Conservation (phyloP, 768 basidiomycete genomes). For the Suillus weaverae region DNA sequence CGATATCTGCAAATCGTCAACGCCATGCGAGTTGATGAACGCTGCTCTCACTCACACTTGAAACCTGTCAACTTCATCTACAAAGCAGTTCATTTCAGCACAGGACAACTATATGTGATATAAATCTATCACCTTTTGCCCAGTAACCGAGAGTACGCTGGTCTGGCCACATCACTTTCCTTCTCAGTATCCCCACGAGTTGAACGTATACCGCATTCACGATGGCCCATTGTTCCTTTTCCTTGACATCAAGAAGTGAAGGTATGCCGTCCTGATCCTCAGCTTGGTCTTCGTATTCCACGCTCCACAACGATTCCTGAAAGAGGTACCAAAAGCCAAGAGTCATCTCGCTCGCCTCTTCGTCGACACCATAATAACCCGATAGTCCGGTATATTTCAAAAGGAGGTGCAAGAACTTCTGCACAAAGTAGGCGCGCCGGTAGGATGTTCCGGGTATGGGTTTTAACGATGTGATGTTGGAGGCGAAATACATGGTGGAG, state of each 20-base stretch:
- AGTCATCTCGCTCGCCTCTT: slow-evolving; percentile 86
- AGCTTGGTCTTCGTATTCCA: slow-evolving; percentile 49
- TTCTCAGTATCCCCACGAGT: slow-evolving; percentile 65
- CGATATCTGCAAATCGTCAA: slow-evolving; percentile 57
- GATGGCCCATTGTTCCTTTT: slow-evolving; percentile 46
- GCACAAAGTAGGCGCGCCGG: slow-evolving; percentile 54
- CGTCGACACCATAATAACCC: slow-evolving; percentile 79
- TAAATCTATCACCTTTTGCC: slow-evolving; percentile 60
- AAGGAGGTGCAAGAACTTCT: slow-evolving; percentile 69
- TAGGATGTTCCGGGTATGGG: slow-evolving; percentile 37
- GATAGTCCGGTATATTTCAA: slow-evolving; percentile 74
- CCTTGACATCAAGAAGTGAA: slow-evolving; percentile 20
- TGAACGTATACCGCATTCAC: slow-evolving; percentile 80
- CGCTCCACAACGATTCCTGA: slow-evolving; percentile 82
- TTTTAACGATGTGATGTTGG: slow-evolving; percentile 55
- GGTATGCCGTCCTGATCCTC: slow-evolving; percentile 25
- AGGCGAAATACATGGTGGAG: slow-evolving; percentile 74
- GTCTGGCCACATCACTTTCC: slow-evolving; percentile 75
- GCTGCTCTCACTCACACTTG: slow-evolving; percentile 54
- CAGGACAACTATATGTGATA: neutral
- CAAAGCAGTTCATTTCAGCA: slow-evolving; percentile 7
- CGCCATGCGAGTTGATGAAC: neutral
- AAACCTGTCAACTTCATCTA: slow-evolving; percentile 80
- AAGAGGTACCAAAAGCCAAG: slow-evolving; percentile 89
- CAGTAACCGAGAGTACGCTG: slow-evolving; percentile 46